Evolutionary conservation across 148 eudicot species (phyloP).

Genomic region (Rhododendron griersonianum): DNA sequence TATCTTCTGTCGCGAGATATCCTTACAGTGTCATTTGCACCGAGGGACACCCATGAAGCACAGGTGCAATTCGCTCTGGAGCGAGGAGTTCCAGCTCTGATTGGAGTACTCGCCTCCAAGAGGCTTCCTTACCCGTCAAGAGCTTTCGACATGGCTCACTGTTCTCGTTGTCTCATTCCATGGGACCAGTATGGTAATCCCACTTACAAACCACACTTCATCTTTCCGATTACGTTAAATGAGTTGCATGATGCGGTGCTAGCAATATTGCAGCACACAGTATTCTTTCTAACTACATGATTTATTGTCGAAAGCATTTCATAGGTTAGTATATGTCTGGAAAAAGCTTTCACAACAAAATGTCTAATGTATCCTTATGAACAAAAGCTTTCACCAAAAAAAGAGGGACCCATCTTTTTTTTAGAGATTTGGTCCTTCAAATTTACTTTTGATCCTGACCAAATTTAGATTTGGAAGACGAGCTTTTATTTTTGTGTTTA

Average conservation of each 20-base stretch:
- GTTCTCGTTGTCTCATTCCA: conserved; percentile 84
- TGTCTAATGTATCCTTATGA: background rate
- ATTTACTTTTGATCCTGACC: too few relatives aligned
- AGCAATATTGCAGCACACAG: background rate
- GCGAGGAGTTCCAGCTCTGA: conserved; percentile 76
- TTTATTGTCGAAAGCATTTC: background rate
- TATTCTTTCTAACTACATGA: background rate
- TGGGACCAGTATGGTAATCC: conserved; percentile 65
- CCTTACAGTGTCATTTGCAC: conserved; percentile 70
- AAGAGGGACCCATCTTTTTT: too few relatives aligned
- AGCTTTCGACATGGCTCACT: conserved; percentile 81
- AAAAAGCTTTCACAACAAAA: background rate
- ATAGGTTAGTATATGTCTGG: background rate
- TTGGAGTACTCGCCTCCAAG: conserved; percentile 57
- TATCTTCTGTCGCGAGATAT: conserved; percentile 56
- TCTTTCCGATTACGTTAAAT: background rate
- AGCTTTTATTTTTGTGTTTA: background rate
- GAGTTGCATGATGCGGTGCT: background rate
- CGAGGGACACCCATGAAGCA: conserved; percentile 72
- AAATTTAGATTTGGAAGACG: too few relatives aligned
- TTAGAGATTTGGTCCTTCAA: too few relatives aligned
- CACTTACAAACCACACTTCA: background rate
- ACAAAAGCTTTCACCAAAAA: too few relatives aligned
- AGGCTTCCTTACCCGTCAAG: conserved; percentile 79
- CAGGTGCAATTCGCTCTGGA: conserved; percentile 81